These are phyloP conservation scores for Cucumis sativus DNA, from an alignment of 306 rosid species.

Conservation along the genomic window Cucumber_9930_V3 NC_026660.2:30761501-30762000, in stretches of 20 bases:
- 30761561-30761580: not conserved
- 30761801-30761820: too few relatives aligned
- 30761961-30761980: not conserved
- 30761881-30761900: not conserved
- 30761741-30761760: too few relatives aligned
- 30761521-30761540: not conserved
- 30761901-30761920: not conserved
- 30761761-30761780: too few relatives aligned
- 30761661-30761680: not conserved
- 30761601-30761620: not conserved
- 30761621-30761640: not conserved
- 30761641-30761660: not conserved
- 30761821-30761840: too few relatives aligned
- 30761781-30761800: too few relatives aligned
- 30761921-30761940: not conserved
- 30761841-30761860: too few relatives aligned
- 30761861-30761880: not conserved
- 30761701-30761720: not conserved
- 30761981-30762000: not conserved
- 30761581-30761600: not conserved
- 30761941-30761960: not conserved
- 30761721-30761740: not conserved
- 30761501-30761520: not conserved
- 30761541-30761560: not conserved
- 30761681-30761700: not conserved